Base-by-base conservation (phyloP, 176 grass and related monocot genomes). In the Lolium rigidum region DNA sequence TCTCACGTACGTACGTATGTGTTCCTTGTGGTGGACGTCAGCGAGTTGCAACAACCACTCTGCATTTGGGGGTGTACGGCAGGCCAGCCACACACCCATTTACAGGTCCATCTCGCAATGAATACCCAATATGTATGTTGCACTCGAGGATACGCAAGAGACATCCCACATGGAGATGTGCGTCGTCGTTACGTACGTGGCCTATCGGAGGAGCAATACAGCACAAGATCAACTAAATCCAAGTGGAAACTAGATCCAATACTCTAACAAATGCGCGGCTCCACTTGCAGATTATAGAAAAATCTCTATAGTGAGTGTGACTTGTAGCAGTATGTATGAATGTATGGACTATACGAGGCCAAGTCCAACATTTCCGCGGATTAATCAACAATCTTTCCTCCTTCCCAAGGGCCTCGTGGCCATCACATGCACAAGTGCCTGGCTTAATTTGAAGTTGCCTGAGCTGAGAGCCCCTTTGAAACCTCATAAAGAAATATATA, bases 81-180 rank as follows among this genome's bases (percentile, higher is more conserved):
- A 74, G 77, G 74, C 15, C 25, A 18, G 71, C 13, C 22, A 25
- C 8, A 9, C 7, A 10, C 17, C 59, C 43, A 57, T 9, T 35
- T 35, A 66, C 63, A 66, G 37, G 39, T 15, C 44, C 25, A 74
- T 28, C 28, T n/a, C 39, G 69, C 70, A 28, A 54, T 65, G 41
- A 74, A 54, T 67, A 87, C 70, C 70, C 70, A 56, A 82, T 67
- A 14, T 31, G n/a, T 44, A 39, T 61, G 22, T 47, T 20, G 57
- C 69, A 82, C 70, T 25, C 6, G 25, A 80, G 56, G 70, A 57
- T 49, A 79, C 67, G 43, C 39, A 8, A 18, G 41, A 76, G 43
- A 76, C 79, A 87, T 82, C 70, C 70, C 86, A 76, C 78, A 76
- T 82, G 79, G 70, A 7, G 14, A 22, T 26, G 47, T 57, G 14